Evolutionary conservation across 208 protist genomes (phyloP).

Genomic region (Acanthamoeba rhysodes): DNA sequence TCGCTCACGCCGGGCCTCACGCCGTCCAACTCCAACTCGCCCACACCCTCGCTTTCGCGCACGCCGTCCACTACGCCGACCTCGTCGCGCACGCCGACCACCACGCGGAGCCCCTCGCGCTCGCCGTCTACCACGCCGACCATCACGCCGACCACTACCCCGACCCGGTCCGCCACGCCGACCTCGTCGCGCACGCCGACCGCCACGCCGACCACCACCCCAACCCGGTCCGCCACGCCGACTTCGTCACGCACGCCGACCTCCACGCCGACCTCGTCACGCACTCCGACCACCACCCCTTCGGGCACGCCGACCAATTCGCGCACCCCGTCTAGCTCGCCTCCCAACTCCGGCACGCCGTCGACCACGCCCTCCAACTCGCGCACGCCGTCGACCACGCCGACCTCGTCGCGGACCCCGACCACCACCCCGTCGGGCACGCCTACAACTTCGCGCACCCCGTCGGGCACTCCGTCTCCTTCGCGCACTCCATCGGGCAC

Average conservation of each 20-base stretch:
- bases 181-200: too few relatives aligned
- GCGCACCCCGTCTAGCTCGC: not conserved
- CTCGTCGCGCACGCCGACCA: not conserved
- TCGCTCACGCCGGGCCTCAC: not conserved
- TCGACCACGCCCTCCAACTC: not conserved
- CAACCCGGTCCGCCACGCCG: not conserved
- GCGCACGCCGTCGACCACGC: not conserved
- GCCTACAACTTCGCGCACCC: not conserved
- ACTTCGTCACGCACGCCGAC: not conserved
- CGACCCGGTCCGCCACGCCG: not conserved
- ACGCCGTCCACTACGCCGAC: not conserved
- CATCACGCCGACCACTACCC: not conserved
- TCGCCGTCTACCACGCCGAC: not conserved
- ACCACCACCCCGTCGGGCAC: not conserved
- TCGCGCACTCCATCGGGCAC: not conserved
- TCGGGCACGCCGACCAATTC: not conserved
- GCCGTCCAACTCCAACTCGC: not conserved
- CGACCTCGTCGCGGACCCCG: too few relatives aligned
- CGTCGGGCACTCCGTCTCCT: not conserved
- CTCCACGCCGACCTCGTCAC: not conserved
- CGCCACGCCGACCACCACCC: not conserved
- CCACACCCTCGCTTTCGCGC: not conserved
- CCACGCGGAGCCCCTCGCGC: not conserved
- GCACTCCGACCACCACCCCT: not conserved
- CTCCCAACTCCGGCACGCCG: not conserved